Conservation (phyloP, 1,284 basidiomycete genomes). For the Puccinia horiana region DNA sequence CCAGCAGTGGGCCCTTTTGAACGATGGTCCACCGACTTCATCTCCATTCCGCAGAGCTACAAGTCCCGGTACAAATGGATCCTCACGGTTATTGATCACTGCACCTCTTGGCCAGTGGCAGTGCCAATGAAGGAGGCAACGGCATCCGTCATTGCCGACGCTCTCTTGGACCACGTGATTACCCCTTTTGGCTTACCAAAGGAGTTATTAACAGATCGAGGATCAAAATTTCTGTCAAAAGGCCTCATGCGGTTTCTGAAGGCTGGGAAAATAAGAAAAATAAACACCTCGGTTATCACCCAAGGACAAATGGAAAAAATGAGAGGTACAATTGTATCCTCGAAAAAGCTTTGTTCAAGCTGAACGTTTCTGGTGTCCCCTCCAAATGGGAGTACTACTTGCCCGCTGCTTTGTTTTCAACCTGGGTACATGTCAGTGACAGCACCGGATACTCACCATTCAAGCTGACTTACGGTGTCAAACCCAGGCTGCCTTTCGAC, state of each 20-base stretch:
- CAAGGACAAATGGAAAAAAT: neutral
- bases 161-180: neutral
- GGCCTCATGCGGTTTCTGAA: neutral
- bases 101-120: neutral
- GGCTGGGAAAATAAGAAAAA: neutral
- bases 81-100: constrained; percentile 1
- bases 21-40: neutral
- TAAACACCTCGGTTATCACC: constrained; percentile 19
- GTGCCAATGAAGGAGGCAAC: too few species aligned
- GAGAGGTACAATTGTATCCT: constrained; percentile 3
- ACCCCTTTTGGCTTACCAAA: neutral
- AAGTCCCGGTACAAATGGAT: neutral
- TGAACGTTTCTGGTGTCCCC: neutral
- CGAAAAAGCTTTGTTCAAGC: neutral
- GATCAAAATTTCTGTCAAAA: constrained; percentile 7
- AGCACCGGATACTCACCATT: neutral
- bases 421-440: neutral
- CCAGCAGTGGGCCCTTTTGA: constrained; percentile 4
- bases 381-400: neutral
- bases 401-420: neutral
- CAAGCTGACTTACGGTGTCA: neutral
- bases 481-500: neutral
- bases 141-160: neutral
- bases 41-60: neutral
- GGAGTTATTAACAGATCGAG: neutral